Base-by-base conservation (phyloP, 73 alveolate species). In the Paramecium primaurelia region DNA sequence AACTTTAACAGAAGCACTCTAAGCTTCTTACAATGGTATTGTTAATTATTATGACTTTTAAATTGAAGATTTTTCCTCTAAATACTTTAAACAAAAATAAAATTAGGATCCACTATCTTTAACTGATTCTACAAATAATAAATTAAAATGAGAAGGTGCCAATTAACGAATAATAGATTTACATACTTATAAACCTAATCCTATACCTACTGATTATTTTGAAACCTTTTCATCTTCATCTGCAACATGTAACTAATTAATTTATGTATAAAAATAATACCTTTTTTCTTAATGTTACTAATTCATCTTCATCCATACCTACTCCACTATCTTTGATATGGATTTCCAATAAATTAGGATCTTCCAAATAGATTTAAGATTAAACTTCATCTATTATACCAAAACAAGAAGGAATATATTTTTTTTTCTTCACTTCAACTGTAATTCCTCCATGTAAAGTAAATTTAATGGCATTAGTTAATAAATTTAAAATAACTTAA, bases 281-380 rank as follows among this genome's bases (percentile, higher is more conserved):
- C 40, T 75, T 75, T 12, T 75, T 75, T 36, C 60, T 22, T 14
- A 75, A 20, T 16, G 60, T 42, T n/a, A 36, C 38, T 20, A 75
- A 75, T 75, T 75, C 88, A 0, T 75, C 88, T n/a, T 38, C 88
- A 75, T 75, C 88, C 88, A 75, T 75, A 8, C 88, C 88, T 9
- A 75, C 36, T 36, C 88, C 88, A n/a, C 68, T 75, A 75, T 75
- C 88, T 36, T 38, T 38, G 12, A 75, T 42, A 5, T 75, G 40
- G 25, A 75, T 42, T 75, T 75, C 84, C 16, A 64, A 38, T 16
- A 75, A 32, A 42, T 75, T 38, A 12, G 58, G 6, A 75, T 75
- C 47, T 0, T 75, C 88, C n/a, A 14, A 34, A 34, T 6, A 36
- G 40, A 38, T 14, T 42, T 75, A 64, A 10, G 84, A 64, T 32